Base-by-base conservation (phyloP, 768 basidiomycete species). In the Suillus americanus region DNA sequence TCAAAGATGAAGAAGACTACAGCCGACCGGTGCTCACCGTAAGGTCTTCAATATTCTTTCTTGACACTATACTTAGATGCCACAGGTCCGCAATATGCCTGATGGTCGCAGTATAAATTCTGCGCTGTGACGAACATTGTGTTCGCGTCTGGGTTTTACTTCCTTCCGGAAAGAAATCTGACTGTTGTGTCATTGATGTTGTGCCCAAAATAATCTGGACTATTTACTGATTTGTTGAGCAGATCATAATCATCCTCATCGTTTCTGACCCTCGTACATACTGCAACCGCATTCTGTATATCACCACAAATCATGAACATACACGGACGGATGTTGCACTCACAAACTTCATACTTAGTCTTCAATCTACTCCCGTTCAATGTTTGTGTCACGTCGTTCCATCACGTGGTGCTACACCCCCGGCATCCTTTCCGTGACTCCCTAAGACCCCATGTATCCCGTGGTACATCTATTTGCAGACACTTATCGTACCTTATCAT, bases 1-100 rank as follows among this genome's bases (percentile, higher is more conserved):
- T 80, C 53, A 77, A 74, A 66, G 86, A 88, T 67, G 81, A 85
- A 35, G 83, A 86, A 65, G 87, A 86, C 65, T 85, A 86, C 75
- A 83, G 82, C 25, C 78, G 82, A 55, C 81, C 79, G 60, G 85
- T 88, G 30, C 80, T 89, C 65, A 85, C 79, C 66, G 87, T 83
- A 73, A 69, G 83, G 37, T 20, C 9, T 25, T 41, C 33, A n/a
- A 5, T 64, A 38, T 33, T 45, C 16, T 12, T 40, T 20, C 61
- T 55, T 18, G n/a, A 37, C 23, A 45, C 61, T 75, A 25, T 74
- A 54, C 41, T 54, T 30, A n/a, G 37, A 50, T 60, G 62, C 61
- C 57, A 50, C 65, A 87, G 85, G 84, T 87, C 71, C 84, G 86
- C 59, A 87, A 87, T 70, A 63, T 86, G 25, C 81, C 85, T 61